Evolutionary conservation across 1,139 yeast species (phyloP).

Genomic region (Schizosaccharomyces versatilis): DNA sequence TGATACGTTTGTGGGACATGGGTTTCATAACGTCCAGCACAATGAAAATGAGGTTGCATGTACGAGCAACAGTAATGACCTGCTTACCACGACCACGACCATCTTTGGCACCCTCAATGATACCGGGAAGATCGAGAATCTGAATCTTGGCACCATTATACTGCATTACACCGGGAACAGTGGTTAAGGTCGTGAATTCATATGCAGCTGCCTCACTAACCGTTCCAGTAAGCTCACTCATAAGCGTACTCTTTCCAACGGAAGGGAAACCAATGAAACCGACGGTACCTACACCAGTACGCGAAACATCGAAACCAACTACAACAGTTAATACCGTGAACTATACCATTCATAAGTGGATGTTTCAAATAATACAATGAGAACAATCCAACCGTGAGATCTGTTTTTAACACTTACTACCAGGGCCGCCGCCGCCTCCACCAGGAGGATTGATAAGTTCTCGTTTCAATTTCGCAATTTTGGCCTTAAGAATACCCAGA

Average conservation of each 20-base stretch:
- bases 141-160: conserved; percentile 94
- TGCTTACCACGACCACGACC: conserved; percentile 98
- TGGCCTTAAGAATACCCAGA: conserved; percentile 90
- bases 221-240: conserved; percentile 77
- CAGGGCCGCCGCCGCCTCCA: conserved; percentile 71
- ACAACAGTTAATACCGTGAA: not conserved
- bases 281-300: conserved; percentile 92
- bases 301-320: conserved; percentile 85
- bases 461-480: conserved; percentile 78
- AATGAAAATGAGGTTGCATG: conserved; percentile 77
- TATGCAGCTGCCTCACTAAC: conserved; percentile 85
- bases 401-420: conserved; percentile 14
- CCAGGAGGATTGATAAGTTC: conserved; percentile 66
- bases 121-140: conserved; percentile 95
- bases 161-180: conserved; percentile 90
- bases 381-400: not conserved
- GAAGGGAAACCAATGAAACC: conserved; percentile 97
- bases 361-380: not conserved
- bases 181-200: conserved; percentile 57
- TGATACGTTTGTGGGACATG: conserved; percentile 72
- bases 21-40: conserved; percentile 93
- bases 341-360: not conserved
- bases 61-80: conserved; percentile 94
- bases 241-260: conserved; percentile 73
- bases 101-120: conserved; percentile 95